phyloP scores from a whole-genome alignment of 768 basidiomycete species.

The Tricholomella constricta region DNA sequence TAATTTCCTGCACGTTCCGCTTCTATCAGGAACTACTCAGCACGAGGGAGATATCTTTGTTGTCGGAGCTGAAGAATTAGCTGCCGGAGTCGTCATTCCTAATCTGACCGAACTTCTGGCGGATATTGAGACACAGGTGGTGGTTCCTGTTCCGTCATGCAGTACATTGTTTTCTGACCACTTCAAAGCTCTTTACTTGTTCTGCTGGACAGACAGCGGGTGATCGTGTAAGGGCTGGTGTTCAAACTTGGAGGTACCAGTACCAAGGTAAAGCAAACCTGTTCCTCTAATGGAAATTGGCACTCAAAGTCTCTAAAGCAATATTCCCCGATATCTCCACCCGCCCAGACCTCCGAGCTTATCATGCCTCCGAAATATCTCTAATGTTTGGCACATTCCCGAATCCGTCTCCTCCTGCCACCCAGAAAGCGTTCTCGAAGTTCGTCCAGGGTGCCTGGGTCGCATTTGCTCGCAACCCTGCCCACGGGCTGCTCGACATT shows the following conservation, averaged over 20 bases:
- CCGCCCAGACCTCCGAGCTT: slow-evolving; percentile 36
- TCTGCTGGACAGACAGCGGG: slow-evolving; percentile 27
- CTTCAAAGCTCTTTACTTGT: slow-evolving; percentile 31
- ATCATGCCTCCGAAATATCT: slow-evolving; percentile 41
- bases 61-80: slow-evolving; percentile 27
- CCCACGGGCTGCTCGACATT: slow-evolving; percentile 25
- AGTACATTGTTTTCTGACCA: background rate
- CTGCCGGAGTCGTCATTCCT: slow-evolving; percentile 28
- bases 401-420: slow-evolving; percentile 25
- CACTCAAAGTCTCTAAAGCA: slow-evolving; percentile 17
- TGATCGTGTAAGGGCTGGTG: slow-evolving; percentile 28
- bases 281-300: background rate
- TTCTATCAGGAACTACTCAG: slow-evolving; percentile 29
- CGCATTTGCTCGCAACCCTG: slow-evolving; percentile 42
- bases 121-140: slow-evolving; percentile 33
- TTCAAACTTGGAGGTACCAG: slow-evolving; percentile 22
- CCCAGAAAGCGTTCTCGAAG: slow-evolving; percentile 28
- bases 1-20: slow-evolving; percentile 21
- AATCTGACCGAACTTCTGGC: slow-evolving; percentile 30
- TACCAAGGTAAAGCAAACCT: slow-evolving; percentile 25
- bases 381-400: slow-evolving; percentile 39
- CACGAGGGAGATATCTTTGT: slow-evolving; percentile 40
- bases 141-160: too few species aligned
- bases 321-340: slow-evolving; percentile 39
- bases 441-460: slow-evolving; percentile 43